Percentiles rank a stretch among this genome's conserved stretches.
Conservation (phyloP, 2,329 filamentous ascomycete species). For the Blastomyces emzantsi region DNA sequence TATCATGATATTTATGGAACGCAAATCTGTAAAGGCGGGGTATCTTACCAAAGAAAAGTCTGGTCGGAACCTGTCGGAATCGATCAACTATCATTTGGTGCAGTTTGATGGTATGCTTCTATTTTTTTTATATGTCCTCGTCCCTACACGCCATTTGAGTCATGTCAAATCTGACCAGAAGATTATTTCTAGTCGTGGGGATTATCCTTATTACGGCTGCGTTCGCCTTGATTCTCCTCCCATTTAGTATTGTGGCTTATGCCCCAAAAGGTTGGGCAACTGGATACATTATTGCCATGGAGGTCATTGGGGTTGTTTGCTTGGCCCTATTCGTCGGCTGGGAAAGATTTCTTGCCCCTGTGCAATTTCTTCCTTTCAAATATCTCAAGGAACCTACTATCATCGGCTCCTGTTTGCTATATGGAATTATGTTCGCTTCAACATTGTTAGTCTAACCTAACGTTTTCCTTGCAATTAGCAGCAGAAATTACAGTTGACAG, state of each 20-base stretch:
- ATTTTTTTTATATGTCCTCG: background rate
- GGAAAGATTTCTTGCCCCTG: constrained; percentile 44
- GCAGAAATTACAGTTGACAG: background rate
- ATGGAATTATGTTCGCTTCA: constrained; percentile 37
- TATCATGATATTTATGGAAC: constrained; percentile 46
- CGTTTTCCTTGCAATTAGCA: background rate
- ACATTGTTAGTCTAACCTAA: constrained; percentile 26
- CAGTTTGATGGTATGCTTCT: background rate
- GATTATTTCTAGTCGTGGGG: constrained; percentile 20
- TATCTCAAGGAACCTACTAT: constrained; percentile 42
- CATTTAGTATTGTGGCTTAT: constrained; percentile 22
- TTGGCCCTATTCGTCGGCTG: constrained; percentile 46
- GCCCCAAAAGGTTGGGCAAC: constrained; percentile 18
- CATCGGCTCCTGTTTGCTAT: constrained; percentile 40
- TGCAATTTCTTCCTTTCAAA: constrained; percentile 47
- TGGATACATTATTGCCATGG: constrained; percentile 35
- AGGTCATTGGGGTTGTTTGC: constrained; percentile 46
- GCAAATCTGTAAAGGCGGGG: constrained; percentile 39
- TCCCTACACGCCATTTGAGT: background rate
- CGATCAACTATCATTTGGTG: background rate
- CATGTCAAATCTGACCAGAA: constrained; percentile 18
- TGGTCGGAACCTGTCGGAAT: background rate
- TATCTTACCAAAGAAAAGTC: background rate
- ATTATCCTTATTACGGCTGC: constrained; percentile 24
- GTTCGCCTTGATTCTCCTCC: constrained; percentile 24